Evolutionary conservation across 2,329 filamentous ascomycete species (phyloP).

Genomic region (Penicillium italicum): DNA sequence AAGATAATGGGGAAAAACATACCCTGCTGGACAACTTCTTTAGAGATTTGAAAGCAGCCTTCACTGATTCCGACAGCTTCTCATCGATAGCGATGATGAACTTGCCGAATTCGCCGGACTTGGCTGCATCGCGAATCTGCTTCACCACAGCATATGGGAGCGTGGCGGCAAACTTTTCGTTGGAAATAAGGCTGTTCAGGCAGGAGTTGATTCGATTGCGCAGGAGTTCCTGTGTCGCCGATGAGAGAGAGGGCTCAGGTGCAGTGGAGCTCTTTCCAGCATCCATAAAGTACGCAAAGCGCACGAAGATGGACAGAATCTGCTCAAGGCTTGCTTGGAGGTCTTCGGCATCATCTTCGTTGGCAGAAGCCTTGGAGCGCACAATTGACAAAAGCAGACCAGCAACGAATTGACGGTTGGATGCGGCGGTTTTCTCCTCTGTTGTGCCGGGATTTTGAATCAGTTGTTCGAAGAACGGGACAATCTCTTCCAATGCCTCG

Average conservation of each 20-base stretch:
- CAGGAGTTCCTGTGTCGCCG: conserved; percentile 50
- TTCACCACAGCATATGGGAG: conserved; percentile 42
- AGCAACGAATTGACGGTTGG: conserved; percentile 49
- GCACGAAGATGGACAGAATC: conserved; percentile 46
- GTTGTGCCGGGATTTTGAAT: conserved; percentile 46
- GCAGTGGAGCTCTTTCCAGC: conserved; percentile 30
- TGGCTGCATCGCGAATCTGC: conserved; percentile 39
- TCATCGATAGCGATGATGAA: conserved; percentile 50
- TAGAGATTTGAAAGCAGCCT: conserved; percentile 43
- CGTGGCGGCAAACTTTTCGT: conserved; percentile 34
- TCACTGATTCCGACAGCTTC: conserved; percentile 41
- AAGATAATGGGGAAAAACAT: background rate
- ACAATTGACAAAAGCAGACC: conserved; percentile 53
- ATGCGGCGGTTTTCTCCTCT: conserved; percentile 47
- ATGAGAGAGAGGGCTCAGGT: conserved; percentile 46
- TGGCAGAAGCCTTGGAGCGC: conserved; percentile 37
- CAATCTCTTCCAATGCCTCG: conserved; percentile 51
- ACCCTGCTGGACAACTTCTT: conserved; percentile 39
- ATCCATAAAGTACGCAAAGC: conserved; percentile 50
- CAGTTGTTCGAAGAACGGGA: conserved; percentile 50
- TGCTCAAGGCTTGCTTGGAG: conserved; percentile 44
- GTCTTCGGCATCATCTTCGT: conserved; percentile 31
- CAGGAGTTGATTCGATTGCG: conserved; percentile 55
- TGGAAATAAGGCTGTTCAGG: conserved; percentile 50
- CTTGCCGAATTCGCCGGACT: conserved; percentile 36